Percentiles rank a stretch among this genome's conserved stretches.
Conservation (phyloP, 1,284 basidiomycete species). For the Kalmanozyma brasiliensis region DNA sequence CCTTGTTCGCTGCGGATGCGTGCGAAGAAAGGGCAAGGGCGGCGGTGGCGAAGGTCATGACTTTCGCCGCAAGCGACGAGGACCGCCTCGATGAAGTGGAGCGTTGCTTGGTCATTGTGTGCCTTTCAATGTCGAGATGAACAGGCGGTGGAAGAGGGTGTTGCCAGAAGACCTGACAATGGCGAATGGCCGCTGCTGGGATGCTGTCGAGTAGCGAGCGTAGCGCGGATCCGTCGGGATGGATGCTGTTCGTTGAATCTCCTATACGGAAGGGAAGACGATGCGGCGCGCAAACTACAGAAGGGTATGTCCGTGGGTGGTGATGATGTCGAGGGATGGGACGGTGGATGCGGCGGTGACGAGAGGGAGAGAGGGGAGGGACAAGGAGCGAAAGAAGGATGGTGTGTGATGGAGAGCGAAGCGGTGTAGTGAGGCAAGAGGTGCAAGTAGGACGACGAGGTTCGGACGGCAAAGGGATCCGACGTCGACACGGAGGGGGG, state of each 20-base stretch:
- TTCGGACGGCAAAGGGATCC: no score
- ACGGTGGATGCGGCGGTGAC: neutral
- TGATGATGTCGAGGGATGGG: neutral
- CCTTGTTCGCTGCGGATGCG: slow-evolving; percentile 25
- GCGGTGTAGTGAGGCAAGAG: no score
- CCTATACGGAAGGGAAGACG: no score
- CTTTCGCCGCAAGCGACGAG: slow-evolving; percentile 33
- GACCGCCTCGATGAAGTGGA: slow-evolving; percentile 27
- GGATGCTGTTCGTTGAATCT: no score
- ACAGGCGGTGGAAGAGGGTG: neutral
- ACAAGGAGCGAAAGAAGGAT: neutral
- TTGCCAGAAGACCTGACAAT: neutral
- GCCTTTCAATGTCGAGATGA: no score
- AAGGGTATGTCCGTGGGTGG: no score
- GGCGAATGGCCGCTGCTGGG: no score
- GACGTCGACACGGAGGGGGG: no score
- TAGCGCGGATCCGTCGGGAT: no score
- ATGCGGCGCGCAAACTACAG: no score
- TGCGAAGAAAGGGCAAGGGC: slow-evolving; percentile 36
- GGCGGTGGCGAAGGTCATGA: slow-evolving; percentile 22
- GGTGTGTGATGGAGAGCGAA: neutral
- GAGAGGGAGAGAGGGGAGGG: neutral
- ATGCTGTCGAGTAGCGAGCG: no score
- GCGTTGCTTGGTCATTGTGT: slow-evolving; percentile 24
- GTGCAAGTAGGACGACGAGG: no score